phyloP scores from a whole-genome alignment of 225 moss, liverwort and hornwort genomes.

The Ulota crispa region DNA sequence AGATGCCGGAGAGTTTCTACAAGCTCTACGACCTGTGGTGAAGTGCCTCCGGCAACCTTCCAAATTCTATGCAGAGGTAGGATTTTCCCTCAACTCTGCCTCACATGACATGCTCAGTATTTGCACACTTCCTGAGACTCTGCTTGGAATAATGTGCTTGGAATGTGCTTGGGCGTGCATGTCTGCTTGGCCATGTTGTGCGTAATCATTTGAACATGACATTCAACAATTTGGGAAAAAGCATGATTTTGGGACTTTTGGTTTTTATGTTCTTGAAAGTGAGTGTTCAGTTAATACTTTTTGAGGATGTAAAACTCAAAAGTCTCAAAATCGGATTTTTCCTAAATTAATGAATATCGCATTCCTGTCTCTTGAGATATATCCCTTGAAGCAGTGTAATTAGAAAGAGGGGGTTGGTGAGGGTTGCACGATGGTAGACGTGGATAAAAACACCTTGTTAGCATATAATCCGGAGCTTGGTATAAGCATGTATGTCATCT shows the following conservation, averaged over 20 bases:
- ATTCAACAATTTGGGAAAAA: no score
- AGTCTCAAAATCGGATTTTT: no score
- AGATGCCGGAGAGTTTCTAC: conserved; percentile 33
- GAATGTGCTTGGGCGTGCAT: neutral
- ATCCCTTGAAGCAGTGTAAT: neutral
- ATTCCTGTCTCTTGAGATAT: no score
- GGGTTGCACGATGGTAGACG: neutral
- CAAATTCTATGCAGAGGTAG: conserved; percentile 47
- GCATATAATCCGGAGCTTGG: neutral
- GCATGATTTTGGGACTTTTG: no score
- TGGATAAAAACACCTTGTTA: neutral
- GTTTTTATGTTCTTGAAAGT: no score
- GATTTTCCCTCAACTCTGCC: neutral
- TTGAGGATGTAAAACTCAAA: no score
- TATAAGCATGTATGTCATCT: no score
- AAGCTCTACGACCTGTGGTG: conserved; percentile 30
- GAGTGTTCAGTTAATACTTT: no score
- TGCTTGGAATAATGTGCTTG: neutral
- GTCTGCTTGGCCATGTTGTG: neutral
- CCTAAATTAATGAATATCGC: no score
- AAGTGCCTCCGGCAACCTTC: conserved; percentile 48
- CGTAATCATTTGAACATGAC: no score
- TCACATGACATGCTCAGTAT: neutral
- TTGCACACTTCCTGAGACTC: neutral
- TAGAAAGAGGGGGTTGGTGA: neutral